Conservation (phyloP, 257 asterid species). For the Gynochthodes officinalis region DNA sequence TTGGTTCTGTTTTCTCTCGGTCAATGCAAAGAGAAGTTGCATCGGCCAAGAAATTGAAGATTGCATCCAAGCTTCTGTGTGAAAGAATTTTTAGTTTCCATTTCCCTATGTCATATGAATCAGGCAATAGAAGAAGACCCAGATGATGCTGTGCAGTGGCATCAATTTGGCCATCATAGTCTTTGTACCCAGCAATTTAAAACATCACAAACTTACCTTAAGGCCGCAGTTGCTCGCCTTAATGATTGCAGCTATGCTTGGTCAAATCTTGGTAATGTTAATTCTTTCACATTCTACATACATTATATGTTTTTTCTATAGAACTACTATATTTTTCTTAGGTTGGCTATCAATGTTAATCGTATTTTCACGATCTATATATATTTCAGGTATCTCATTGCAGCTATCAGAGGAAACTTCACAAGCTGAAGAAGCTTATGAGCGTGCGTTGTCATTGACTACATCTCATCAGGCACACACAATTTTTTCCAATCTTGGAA, state of each 20-base stretch:
- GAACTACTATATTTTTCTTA: too few relatives aligned
- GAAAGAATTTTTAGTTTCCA: not conserved
- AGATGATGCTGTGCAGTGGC: constrained; percentile 96
- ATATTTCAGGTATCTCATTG: constrained; percentile 67
- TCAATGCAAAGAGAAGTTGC: too few relatives aligned
- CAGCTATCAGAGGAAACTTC: constrained; percentile 72
- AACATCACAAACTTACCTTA: constrained; percentile 70
- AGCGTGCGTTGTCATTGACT: constrained; percentile 70
- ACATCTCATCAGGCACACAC: constrained; percentile 72
- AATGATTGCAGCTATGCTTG: constrained; percentile 75
- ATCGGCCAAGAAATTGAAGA: too few relatives aligned
- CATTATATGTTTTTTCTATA: not conserved
- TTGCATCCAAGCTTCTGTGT: too few relatives aligned
- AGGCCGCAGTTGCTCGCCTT: constrained; percentile 79
- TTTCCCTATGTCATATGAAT: constrained; percentile 11
- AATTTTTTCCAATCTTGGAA: constrained; percentile 81
- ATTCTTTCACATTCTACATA: constrained; percentile 2
- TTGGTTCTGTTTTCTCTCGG: not conserved
- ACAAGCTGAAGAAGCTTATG: constrained; percentile 77
- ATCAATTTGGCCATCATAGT: constrained; percentile 91
- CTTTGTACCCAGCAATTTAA: constrained; percentile 83
- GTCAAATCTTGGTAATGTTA: constrained; percentile 85
- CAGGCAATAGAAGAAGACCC: constrained; percentile 94
- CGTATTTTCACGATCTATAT: not conserved
- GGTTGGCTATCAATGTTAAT: not conserved